phyloP scores from a whole-genome alignment of 2,329 filamentous ascomycete genomes.

The Onygenales sp. region DNA sequence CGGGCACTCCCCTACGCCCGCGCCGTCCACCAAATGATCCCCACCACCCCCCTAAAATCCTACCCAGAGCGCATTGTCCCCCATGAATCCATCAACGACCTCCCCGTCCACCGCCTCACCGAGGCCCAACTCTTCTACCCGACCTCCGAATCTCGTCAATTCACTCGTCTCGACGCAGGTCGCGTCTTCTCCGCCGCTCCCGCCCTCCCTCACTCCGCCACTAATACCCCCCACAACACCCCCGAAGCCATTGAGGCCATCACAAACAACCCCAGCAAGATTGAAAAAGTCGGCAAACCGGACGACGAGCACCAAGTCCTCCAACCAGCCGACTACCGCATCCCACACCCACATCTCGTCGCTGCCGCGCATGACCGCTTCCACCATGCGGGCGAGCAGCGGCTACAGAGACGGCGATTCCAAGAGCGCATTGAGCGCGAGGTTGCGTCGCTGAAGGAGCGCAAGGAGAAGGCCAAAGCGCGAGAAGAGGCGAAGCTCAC shows the following conservation, averaged over 20 bases:
- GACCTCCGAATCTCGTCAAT: constrained; percentile 52
- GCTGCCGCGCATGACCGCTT: constrained; percentile 37
- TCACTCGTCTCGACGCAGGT: constrained; percentile 57
- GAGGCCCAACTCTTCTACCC: constrained; percentile 52
- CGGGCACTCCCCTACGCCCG: constrained; percentile 67
- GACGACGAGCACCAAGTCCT: constrained; percentile 40
- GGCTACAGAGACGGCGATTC: constrained; percentile 29
- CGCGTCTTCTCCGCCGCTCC: constrained; percentile 47
- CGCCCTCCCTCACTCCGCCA: constrained; percentile 18
- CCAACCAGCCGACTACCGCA: constrained; percentile 53
- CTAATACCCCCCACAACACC: constrained; percentile 22
- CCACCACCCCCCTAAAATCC: constrained; percentile 46
- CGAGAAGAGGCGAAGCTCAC: constrained; percentile 34
- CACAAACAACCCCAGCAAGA: constrained; percentile 21
- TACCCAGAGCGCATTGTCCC: constrained; percentile 27
- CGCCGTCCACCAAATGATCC: constrained; percentile 72
- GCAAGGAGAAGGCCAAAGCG: constrained; percentile 29
- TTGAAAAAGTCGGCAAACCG: constrained; percentile 35
- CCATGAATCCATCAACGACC: constrained; percentile 57
- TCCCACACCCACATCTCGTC: constrained; percentile 53
- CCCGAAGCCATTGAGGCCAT: constrained; percentile 21
- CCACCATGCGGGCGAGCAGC: constrained; percentile 24
- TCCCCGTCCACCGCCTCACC: constrained; percentile 48
- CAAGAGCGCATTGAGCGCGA: constrained; percentile 34
- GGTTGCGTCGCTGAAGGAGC: constrained; percentile 30